Conservation (phyloP, 2,329 filamentous ascomycete genomes). For the Botrytis fragariae region DNA sequence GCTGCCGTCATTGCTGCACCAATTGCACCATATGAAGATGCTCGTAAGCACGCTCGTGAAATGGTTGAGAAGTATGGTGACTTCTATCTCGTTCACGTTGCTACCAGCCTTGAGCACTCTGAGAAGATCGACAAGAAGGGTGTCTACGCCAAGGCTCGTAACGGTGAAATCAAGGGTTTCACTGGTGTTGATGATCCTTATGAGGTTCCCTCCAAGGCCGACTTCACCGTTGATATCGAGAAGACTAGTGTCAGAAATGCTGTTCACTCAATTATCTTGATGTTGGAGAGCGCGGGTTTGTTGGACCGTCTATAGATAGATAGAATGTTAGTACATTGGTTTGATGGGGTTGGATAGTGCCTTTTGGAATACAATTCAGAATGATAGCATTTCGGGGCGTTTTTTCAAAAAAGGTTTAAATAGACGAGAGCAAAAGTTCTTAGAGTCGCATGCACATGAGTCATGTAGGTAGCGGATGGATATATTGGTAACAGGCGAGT, state of each 20-base stretch:
- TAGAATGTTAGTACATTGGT: conserved; percentile 2
- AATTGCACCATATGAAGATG: conserved; percentile 86
- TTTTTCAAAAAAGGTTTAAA: neutral
- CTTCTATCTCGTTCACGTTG: conserved; percentile 95
- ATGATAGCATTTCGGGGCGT: neutral
- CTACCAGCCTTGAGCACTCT: conserved; percentile 85
- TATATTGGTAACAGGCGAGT: neutral
- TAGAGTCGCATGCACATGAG: neutral
- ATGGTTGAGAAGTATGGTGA: conserved; percentile 83
- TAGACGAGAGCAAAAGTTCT: conserved; percentile 1
- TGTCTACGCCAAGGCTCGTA: conserved; percentile 79
- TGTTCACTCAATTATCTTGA: conserved; percentile 92
- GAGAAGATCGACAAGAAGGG: conserved; percentile 95
- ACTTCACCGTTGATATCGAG: conserved; percentile 80
- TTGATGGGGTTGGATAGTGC: neutral
- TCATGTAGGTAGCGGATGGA: neutral
- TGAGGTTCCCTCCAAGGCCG: conserved; percentile 75
- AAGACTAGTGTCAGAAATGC: conserved; percentile 88
- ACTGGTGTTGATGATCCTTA: conserved; percentile 98
- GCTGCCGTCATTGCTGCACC: conserved; percentile 94
- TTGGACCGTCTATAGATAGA: conserved; percentile 59
- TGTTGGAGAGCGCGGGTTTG: conserved; percentile 86
- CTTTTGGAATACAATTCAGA: neutral
- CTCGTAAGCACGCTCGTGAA: conserved; percentile 75
- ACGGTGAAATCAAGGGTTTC: conserved; percentile 95